A percentile compares a stretch with the other conserved stretches of the same genome.
phyloP scores from a whole-genome alignment of 805 yeast species.

The Soucietia sequanensis region DNA sequence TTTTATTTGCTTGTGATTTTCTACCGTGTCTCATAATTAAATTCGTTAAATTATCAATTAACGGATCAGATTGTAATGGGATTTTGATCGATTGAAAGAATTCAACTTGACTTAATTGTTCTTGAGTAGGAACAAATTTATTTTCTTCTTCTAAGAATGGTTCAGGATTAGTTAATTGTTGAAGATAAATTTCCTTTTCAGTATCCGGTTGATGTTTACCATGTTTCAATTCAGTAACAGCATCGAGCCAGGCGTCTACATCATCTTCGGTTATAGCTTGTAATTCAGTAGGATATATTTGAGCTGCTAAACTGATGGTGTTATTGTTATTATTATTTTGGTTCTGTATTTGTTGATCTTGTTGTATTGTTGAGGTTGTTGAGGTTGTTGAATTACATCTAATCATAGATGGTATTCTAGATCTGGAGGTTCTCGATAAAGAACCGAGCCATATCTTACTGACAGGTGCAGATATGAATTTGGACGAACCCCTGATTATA shows the following conservation, averaged over 20 bases:
- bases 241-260: slow-evolving; percentile 47
- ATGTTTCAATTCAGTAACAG: slow-evolving; percentile 39
- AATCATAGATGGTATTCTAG: too few species aligned
- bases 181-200: slow-evolving; percentile 36
- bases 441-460: too few species aligned
- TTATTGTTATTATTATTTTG: slow-evolving; percentile 1
- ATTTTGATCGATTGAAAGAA: slow-evolving; percentile 49
- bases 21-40: slow-evolving; percentile 91
- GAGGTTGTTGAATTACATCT: too few species aligned
- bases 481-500: too few species aligned
- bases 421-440: too few species aligned
- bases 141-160: slow-evolving; percentile 27
- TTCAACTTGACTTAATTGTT: slow-evolving; percentile 60
- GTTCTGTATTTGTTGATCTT: background rate
- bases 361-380: slow-evolving; percentile 1
- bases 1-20: slow-evolving; percentile 74
- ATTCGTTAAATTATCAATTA: slow-evolving; percentile 74
- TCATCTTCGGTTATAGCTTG: slow-evolving; percentile 37
- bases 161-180: slow-evolving; percentile 38
- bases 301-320: slow-evolving; percentile 29
- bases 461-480: too few species aligned
- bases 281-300: slow-evolving; percentile 38
- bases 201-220: slow-evolving; percentile 31
- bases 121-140: slow-evolving; percentile 57
- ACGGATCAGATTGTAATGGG: slow-evolving; percentile 67